Evolutionary conservation across 1,284 basidiomycete species (phyloP).

Genomic region (Sanghuangporus weigelae): DNA sequence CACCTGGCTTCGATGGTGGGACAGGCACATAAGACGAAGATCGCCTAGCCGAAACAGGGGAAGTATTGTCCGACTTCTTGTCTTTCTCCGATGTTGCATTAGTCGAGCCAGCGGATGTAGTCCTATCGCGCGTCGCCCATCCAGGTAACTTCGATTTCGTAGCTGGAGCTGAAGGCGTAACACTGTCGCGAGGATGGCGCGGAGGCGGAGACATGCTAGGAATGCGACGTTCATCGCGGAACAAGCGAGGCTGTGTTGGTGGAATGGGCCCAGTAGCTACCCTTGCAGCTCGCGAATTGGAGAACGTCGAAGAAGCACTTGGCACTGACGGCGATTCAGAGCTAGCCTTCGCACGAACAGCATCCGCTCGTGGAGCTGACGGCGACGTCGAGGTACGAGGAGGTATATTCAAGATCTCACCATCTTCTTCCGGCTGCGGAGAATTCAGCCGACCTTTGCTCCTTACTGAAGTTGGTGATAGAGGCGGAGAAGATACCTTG

Average conservation of each 20-base stretch:
- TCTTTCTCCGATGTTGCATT: not conserved
- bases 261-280: slow-evolving; percentile 30
- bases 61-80: not conserved
- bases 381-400: not conserved
- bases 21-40: slow-evolving; percentile 4
- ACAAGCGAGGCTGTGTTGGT: slow-evolving; percentile 44
- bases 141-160: not conserved
- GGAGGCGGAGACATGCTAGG: slow-evolving; percentile 18
- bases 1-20: slow-evolving; percentile 19
- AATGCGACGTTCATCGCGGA: slow-evolving; percentile 29
- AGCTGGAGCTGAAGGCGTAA: slow-evolving; percentile 23
- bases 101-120: not conserved
- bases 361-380: not conserved
- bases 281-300: not conserved
- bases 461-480: not conserved
- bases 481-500: slow-evolving; percentile 3
- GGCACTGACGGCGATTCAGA: not conserved
- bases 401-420: slow-evolving; percentile 41
- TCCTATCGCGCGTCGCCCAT: not conserved
- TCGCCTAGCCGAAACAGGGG: slow-evolving; percentile 1
- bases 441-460: not conserved
- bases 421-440: slow-evolving; percentile 40
- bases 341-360: not conserved
- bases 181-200: slow-evolving; percentile 5
- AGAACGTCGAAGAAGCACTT: not conserved